Evolutionary conservation across 345 rosid genomes (phyloP), one percentile per base, ranked within the genome.

Genomic region (Dimocarpus longan): DNA sequence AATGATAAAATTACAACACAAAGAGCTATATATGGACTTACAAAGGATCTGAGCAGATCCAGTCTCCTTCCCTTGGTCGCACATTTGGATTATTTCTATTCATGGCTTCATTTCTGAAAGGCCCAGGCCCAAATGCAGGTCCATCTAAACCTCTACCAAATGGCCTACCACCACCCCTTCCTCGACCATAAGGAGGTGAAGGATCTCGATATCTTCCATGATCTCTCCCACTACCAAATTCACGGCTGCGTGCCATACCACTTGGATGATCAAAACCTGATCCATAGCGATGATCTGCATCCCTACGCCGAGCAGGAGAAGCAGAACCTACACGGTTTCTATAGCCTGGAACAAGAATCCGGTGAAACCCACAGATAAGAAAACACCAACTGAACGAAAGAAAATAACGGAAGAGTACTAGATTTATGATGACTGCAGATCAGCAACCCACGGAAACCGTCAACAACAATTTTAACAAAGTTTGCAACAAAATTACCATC

Each of bases 1-100:
- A 60, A 60, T 10, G 16, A 43, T 43, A 39, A 50, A 15, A 76
- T 18, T 19, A 54, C 26, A 79, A 19, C 16, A 44, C 5, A 37
- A 76, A 59, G 64, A 75, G 43, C 26, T 28, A 76, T 71, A 57
- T 19, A 46, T 6, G 40, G 46, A 85, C 98, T 90, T 88, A 92
- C 95, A 43, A 32, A 62, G 91, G 88, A 86, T 92, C 91, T 2
- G 84, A 74, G 82, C 98, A 95, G 73, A 84, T 77, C 99, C 98
- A 93, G 79, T 95, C 98, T 67, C 98, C 99, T 76, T 93, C 97
- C 86, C 98, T 92, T 57, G 99, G 98, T 26, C 91, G 92, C 65
- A 95, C 92, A 68, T 92, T 95, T 62, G 96, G 87, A 66, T 86
- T 87, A 76, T 88, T 92, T 87, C 92, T 84, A 75, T 74, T 70